Evolutionary conservation across 768 basidiomycete genomes (phyloP), one percentile per base, ranked within the genome.

Genomic region (Naganishia friedmannii): DNA sequence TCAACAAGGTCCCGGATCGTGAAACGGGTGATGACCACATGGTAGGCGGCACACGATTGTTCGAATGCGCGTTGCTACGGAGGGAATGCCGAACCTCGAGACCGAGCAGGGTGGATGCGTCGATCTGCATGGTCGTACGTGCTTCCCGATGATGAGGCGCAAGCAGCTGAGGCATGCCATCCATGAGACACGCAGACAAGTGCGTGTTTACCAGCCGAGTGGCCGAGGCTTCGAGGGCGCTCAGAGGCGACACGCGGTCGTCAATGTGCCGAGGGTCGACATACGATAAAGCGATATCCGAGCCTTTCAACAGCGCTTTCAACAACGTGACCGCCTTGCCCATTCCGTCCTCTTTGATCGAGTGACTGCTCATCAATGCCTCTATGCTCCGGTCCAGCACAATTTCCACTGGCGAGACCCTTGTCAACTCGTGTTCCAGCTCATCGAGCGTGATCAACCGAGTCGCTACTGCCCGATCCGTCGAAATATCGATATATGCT

Each of bases 401-500:
- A 54, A 96, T 86, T 80, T 97, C 93, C 63, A 86, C 86, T 6
- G 94, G 94, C 37, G 82, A 82, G 53, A 96, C 89, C 26, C 92
- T 87, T 9, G 87, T 87, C 29, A 98, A 83, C 72, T 95, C 90
- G 75, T 96, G 92, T 66, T 87, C 86, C 34, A 98, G 81, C 48
- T 78, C 82, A 28, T 86, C 86, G 19, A 84, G 57, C 2, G 83
- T 80, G 90, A 66, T 58, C 76, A 31, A 32, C 48, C 90, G 91
- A 13, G 90, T 88, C 79, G 90, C 93, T 79, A 95, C 92, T 77
- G 95, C 93, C n/a, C 79, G 53, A 54, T 71, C 79, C 92, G 0
- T 93, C 17, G 94, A 93, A 21, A 96, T 87, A 77, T 98, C 94
- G 29, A 91, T 92, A 89, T 93, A 97, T 7, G 93, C 93, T 48